phyloP scores from a whole-genome alignment of 1,284 basidiomycete genomes.

The Rhodotorula sp. region DNA sequence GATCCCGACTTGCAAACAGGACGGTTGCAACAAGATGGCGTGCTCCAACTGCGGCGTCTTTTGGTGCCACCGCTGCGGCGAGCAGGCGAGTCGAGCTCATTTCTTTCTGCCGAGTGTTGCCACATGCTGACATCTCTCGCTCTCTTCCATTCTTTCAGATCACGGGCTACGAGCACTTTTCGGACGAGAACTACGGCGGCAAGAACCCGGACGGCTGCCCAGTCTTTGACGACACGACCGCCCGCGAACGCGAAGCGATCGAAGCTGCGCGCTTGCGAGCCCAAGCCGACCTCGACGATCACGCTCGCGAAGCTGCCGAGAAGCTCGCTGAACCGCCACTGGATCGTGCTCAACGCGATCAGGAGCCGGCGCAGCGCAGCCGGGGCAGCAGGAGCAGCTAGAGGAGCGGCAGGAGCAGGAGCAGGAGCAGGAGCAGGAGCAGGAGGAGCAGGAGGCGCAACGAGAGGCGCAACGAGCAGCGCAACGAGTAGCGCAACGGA shows the following conservation, averaged over 20 bases:
- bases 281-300: slow-evolving; percentile 14
- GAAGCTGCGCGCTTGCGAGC: slow-evolving; percentile 22
- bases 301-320: slow-evolving; percentile 6
- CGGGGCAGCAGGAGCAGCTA: too few relatives aligned
- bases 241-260: slow-evolving; percentile 8
- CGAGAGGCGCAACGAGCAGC: too few relatives aligned
- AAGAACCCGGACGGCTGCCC: neutral
- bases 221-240: slow-evolving; percentile 13
- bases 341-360: neutral
- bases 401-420: neutral
- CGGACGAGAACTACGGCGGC: neutral
- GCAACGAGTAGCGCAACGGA: too few relatives aligned
- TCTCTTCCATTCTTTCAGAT: neutral
- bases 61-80: slow-evolving; percentile 29
- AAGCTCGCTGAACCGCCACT: neutral
- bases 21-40: slow-evolving; percentile 35
- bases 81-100: neutral
- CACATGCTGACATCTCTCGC: neutral
- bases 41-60: slow-evolving; percentile 19
- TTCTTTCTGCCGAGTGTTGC: neutral
- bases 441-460: neutral
- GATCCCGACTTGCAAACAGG: slow-evolving; percentile 20
- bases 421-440: neutral
- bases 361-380: neutral
- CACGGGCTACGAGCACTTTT: slow-evolving; percentile 17